These are phyloP conservation scores for Penicillium sp. DNA, from an alignment of 2,329 filamentous ascomycete species.

Conservation along the genomic window DNA sequence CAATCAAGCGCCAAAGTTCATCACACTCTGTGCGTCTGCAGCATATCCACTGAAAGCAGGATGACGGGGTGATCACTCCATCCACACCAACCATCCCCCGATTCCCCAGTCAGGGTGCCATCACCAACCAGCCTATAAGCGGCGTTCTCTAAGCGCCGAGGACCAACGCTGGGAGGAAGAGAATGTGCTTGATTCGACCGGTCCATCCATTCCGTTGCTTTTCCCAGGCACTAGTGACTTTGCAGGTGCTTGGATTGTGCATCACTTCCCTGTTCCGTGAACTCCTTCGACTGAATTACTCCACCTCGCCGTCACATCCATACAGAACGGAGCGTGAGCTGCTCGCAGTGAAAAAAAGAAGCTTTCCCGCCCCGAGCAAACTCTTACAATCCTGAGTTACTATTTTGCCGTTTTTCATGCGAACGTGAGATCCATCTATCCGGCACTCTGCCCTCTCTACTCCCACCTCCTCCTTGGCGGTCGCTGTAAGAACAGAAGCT, in stretches of 20 bases:
- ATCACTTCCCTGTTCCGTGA: neutral
- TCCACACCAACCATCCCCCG: constrained; percentile 9
- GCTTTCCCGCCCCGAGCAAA: constrained; percentile 16
- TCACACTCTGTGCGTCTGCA: constrained; percentile 21
- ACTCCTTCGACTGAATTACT: neutral
- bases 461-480: neutral
- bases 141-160: constrained; percentile 23
- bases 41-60: constrained; percentile 9
- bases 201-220: constrained; percentile 1
- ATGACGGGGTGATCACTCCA: constrained; percentile 5
- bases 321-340: constrained; percentile 1
- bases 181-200: constrained; percentile 17
- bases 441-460: constrained; percentile 12
- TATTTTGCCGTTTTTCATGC: constrained; percentile 15
- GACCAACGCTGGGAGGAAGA: neutral
- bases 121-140: constrained; percentile 15
- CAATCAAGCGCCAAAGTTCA: constrained; percentile 20
- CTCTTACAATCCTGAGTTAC: neutral
- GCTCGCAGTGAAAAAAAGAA: constrained; percentile 25
- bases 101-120: neutral
- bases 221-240: constrained; percentile 1
- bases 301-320: constrained; percentile 16
- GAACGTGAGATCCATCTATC: constrained; percentile 11
- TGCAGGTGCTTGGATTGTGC: constrained; percentile 6
- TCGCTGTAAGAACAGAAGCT: constrained; percentile 6